Base-by-base conservation (phyloP, 768 basidiomycete species). In the Tulasnella sp. region DNA sequence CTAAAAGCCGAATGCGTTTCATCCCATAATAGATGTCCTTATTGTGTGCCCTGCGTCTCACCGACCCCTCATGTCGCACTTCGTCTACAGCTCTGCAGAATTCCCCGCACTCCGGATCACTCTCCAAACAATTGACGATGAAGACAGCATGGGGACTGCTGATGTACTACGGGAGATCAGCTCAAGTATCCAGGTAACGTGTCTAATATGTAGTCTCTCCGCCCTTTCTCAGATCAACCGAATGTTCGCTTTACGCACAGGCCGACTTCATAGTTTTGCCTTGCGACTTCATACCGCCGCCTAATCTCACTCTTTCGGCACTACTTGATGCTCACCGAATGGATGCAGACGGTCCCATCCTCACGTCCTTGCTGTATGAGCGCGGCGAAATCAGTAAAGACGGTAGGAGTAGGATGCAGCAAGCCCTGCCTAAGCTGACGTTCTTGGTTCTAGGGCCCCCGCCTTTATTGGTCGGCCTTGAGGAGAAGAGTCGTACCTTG, bases 211-310 rank as follows among this genome's bases (percentile, higher is more conserved):
- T 74, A 68, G 80, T 24, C 39, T 48, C 38, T 34, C 19, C n/a
- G 19, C 27, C 40, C 16, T 52, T 12, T 38, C 38, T 39, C 46
- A 58, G 71, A 31, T 44, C 19, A 0, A 78, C 46, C 48, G 44
- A 19, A 68, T n/a, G 27, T 72, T 78, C 80, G 27, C 80, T 56
- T 52, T 31, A 36, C 21, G 21, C 46, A 42, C 75, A 87, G 86
- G 82, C 91, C 80, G 97, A 98, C 85, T 97, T 98, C 84, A 89
- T 98, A 56, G 85, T 98, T 34, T 89, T 98, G 1, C 93, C 97
- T 9, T 98, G 96, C 83, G 97, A 98, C 84, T 94, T 98, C 74
- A 88, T 96, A 31, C 92, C 96, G 12, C 92, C 96, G 0, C 86
- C 91, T 0, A 86, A 89, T 0, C 88, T 98, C n/a, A 87, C 92